phyloP scores from a whole-genome alignment of 352 stramenopile species.

The Globisporangium okanoganense region DNA sequence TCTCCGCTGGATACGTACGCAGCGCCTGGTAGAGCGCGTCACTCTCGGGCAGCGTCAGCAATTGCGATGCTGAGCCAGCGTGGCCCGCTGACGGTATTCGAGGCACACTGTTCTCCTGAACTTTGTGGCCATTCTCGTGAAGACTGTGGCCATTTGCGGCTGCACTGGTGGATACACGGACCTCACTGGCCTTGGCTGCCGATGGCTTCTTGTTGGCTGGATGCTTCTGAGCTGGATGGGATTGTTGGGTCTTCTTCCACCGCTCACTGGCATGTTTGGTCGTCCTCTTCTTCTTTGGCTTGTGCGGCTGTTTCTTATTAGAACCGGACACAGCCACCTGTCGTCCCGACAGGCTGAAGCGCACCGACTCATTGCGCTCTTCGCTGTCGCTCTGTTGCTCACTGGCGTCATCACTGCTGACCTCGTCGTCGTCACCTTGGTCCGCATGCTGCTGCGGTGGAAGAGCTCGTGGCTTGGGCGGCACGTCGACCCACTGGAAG shows the following conservation, averaged over 20 bases:
- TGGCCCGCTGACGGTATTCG: background rate
- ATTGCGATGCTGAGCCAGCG: background rate
- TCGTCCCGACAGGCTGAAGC: constrained; percentile 12
- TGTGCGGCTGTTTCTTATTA: background rate
- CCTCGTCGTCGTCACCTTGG: background rate
- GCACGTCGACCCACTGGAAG: constrained; percentile 39
- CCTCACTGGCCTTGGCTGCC: background rate
- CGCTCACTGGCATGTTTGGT: background rate
- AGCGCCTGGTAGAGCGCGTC: constrained; percentile 5
- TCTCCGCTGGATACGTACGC: background rate
- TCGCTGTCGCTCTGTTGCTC: background rate
- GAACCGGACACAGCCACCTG: background rate
- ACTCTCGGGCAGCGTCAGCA: background rate
- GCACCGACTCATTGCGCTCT: constrained; percentile 8
- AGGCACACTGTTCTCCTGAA: background rate
- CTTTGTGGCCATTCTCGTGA: background rate
- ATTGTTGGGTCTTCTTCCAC: background rate
- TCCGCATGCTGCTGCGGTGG: constrained; percentile 7
- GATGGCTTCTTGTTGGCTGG: background rate
- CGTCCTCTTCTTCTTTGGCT: background rate
- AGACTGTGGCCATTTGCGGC: background rate
- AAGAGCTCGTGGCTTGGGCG: background rate
- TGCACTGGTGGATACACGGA: background rate
- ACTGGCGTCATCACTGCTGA: background rate
- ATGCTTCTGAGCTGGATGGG: background rate